Evolutionary conservation across 805 yeast species (phyloP), one percentile per base, ranked within the genome.

Genomic region (Candida awuae): DNA sequence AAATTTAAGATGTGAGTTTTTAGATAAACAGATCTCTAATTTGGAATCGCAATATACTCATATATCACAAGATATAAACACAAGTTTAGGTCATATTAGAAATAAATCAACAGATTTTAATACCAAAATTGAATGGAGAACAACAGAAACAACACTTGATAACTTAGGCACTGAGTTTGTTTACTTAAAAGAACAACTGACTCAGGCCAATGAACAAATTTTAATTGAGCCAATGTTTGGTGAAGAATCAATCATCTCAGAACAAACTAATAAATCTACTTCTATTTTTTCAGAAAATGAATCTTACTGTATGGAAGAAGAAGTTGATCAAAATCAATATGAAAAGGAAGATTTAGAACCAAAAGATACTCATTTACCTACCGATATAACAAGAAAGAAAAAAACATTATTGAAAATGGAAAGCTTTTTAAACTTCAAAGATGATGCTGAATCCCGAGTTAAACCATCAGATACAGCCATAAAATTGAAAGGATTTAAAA

Each of bases 71-170:
- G n/a, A n/a, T n/a, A n/a, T n/a, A n/a, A n/a, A n/a, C n/a, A n/a
- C n/a, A n/a, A n/a, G n/a, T 29, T 4, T 10, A 7, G 20, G 17
- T 8, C 6, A 29, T 5, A 29, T 7, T n/a, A 9, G 10, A 9
- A 7, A 15, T n/a, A 5, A n/a, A 20, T 16, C n/a, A 14, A 35
- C 13, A 15, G 38, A 35, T 12, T 35, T 34, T 9, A 31, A 25
- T 22, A 51, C 54, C n/a, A 63, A 59, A 29, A 48, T 67, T 22
- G 66, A 67, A 40, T 65, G 69, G 69, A 58, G 63, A 54, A 66
- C 71, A 4, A 61, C 67, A 0, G 69, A 66, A 37, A 68, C 72
- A 2, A 69, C 73, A 3, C 51, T 67, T 32, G 71, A 68, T 16
- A 70, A 70, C 42, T 38, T 70, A 17, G 56, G 58, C 26, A 48